Percentiles rank a stretch among this genome's conserved stretches.
Evolutionary conservation across 2,329 filamentous ascomycete species (phyloP).

Genomic region (Leptographium galeiforme): DNA sequence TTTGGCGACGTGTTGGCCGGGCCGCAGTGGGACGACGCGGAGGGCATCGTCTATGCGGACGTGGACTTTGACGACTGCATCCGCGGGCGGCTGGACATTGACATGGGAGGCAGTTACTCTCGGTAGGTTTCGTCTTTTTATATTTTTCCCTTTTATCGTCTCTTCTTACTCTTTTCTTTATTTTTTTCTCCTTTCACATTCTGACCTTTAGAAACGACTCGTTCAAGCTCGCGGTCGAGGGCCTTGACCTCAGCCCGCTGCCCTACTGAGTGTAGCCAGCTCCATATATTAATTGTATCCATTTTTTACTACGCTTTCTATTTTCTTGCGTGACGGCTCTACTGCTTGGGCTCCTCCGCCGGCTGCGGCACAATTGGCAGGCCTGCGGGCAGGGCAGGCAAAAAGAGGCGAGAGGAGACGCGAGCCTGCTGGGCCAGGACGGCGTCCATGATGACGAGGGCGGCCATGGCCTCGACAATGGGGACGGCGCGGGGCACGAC

Average conservation of each 20-base stretch:
- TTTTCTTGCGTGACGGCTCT: not conserved
- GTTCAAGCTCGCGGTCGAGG: constrained; percentile 46
- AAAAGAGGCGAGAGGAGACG: constrained; percentile 28
- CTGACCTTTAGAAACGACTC: constrained; percentile 35
- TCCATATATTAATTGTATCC: not conserved
- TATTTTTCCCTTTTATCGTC: not conserved
- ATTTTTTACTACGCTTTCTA: not conserved
- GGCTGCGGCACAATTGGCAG: constrained; percentile 5
- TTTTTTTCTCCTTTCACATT: not conserved
- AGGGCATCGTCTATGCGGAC: constrained; percentile 54
- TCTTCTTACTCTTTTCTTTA: not conserved
- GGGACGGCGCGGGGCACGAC: constrained; percentile 80
- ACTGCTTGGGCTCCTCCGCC: not conserved
- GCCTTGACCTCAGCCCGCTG: constrained; percentile 42
- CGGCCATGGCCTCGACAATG: constrained; percentile 85
- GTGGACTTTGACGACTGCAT: constrained; percentile 84
- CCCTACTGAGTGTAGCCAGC: constrained; percentile 26
- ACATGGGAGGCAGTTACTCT: constrained; percentile 77
- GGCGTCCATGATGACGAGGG: constrained; percentile 45
- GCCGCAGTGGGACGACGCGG: constrained; percentile 70
- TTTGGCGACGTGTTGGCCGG: constrained; percentile 67
- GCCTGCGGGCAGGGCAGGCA: constrained; percentile 25
- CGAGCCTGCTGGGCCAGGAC: constrained; percentile 66
- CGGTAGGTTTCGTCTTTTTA: too few species aligned
- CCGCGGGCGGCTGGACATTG: constrained; percentile 66